Evolutionary conservation across 768 basidiomycete genomes (phyloP).

Genomic region (Russula sp.): DNA sequence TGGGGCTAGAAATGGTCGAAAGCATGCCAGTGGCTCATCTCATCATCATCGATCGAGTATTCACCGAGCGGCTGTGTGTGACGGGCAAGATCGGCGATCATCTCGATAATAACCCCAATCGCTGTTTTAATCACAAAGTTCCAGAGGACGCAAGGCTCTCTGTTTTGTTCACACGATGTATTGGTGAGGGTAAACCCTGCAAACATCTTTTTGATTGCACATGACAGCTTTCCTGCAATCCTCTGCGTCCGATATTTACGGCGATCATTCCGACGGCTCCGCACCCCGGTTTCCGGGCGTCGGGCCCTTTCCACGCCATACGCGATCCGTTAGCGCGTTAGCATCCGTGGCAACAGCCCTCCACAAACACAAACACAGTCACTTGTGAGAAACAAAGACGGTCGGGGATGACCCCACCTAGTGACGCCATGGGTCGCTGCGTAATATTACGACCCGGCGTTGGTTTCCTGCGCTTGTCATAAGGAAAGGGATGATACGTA

Average conservation of each 20-base stretch:
- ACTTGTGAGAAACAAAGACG: not conserved
- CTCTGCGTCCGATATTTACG: not conserved
- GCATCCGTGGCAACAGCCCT: not conserved
- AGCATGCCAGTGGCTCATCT: not conserved
- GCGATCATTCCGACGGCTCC: not conserved
- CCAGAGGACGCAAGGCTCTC: not conserved
- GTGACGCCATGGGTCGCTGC: not conserved
- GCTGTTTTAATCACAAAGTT: not conserved
- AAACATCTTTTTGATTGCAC: not conserved
- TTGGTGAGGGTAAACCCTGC: not conserved
- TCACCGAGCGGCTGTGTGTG: constrained; percentile 2
- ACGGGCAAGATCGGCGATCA: constrained; percentile 2
- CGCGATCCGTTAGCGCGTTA: not conserved
- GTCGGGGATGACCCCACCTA: not conserved
- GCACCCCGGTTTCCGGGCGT: not conserved
- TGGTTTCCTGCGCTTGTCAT: not conserved
- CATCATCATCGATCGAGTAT: not conserved
- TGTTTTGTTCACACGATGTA: not conserved
- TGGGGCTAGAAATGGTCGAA: not conserved
- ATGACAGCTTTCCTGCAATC: not conserved
- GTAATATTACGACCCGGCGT: not conserved
- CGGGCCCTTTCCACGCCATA: not conserved
- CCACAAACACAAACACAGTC: not conserved
- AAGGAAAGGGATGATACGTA: not conserved
- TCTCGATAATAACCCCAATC: not conserved